phyloP scores from a whole-genome alignment of 192 early-diverging fungal species.

The Linnemannia exigua region DNA sequence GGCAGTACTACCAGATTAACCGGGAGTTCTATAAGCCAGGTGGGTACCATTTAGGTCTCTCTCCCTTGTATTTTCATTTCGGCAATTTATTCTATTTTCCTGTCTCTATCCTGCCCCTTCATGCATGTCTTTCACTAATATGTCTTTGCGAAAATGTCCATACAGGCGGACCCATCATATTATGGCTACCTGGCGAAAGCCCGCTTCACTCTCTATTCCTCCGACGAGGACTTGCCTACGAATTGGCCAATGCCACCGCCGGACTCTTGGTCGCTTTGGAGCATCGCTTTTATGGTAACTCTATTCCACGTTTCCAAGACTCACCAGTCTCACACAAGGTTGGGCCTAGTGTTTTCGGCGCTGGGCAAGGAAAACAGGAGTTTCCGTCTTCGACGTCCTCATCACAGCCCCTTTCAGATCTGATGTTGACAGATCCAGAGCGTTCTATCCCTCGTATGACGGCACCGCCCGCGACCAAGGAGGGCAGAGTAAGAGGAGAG shows the following conservation, averaged over 20 bases:
- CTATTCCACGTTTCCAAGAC: constrained; percentile 57
- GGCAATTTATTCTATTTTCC: background rate
- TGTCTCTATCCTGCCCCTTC: background rate
- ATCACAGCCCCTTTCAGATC: background rate
- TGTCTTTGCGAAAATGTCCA: background rate
- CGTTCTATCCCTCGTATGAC: background rate
- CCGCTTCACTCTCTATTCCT: constrained; percentile 40
- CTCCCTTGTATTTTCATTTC: too few relatives aligned
- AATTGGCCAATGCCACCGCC: constrained; percentile 68
- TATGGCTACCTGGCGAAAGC: constrained; percentile 49
- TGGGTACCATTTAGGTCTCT: background rate
- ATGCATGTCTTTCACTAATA: background rate
- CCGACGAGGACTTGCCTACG: constrained; percentile 40
- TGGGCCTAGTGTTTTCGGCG: background rate
- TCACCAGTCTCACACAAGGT: background rate
- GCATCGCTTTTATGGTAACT: constrained; percentile 77
- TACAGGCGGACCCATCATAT: constrained; percentile 42
- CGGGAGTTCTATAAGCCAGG: constrained; percentile 52
- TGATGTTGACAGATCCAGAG: background rate
- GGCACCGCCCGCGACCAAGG: background rate
- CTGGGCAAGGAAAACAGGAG: background rate
- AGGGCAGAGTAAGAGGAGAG: background rate
- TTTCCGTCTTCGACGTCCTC: background rate
- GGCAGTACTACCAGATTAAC: constrained; percentile 42
- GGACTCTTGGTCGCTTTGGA: constrained; percentile 74